Percentiles rank a stretch among this genome's conserved stretches.
phyloP scores from a whole-genome alignment of 192 early-diverging fungal genomes.

The Rhizoclosmatium globosum region DNA sequence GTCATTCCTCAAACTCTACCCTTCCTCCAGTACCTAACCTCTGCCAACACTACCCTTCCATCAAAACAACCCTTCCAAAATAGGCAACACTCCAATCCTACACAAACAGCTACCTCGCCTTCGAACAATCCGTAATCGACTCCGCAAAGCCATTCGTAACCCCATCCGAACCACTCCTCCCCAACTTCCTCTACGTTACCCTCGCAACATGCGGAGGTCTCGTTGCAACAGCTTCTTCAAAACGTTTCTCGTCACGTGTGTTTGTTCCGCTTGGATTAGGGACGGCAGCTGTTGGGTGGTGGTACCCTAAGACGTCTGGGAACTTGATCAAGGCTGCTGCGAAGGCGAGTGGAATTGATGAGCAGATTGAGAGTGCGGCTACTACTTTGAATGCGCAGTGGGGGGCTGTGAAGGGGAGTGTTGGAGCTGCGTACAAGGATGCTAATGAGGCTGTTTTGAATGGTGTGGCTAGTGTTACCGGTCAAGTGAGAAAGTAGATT shows the following conservation, averaged over 20 bases:
- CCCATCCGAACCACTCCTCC: slow-evolving; percentile 17
- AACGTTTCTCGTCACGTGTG: background rate
- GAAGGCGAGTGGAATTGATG: background rate
- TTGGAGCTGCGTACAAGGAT: background rate
- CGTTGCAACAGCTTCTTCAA: slow-evolving; percentile 14
- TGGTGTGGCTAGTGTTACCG: background rate
- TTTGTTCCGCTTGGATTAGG: background rate
- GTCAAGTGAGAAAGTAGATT: background rate
- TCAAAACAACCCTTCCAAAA: background rate
- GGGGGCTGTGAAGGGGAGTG: background rate
- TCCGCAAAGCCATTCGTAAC: background rate
- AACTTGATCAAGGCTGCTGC: slow-evolving; percentile 1
- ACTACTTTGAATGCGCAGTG: background rate
- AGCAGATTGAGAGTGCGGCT: background rate
- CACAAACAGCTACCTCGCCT: slow-evolving; percentile 20
- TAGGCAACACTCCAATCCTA: background rate
- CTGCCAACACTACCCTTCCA: background rate
- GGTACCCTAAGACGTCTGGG: slow-evolving; percentile 14
- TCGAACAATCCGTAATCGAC: background rate
- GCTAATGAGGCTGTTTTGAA: background rate
- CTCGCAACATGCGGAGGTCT: slow-evolving; percentile 13
- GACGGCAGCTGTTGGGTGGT: slow-evolving; percentile 24
- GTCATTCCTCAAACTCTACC: background rate
- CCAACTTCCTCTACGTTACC: slow-evolving; percentile 26
- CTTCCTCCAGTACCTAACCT: background rate